Base-by-base conservation (phyloP, 2,329 filamentous ascomycete species). In the Diaporthe ilicicola region DNA sequence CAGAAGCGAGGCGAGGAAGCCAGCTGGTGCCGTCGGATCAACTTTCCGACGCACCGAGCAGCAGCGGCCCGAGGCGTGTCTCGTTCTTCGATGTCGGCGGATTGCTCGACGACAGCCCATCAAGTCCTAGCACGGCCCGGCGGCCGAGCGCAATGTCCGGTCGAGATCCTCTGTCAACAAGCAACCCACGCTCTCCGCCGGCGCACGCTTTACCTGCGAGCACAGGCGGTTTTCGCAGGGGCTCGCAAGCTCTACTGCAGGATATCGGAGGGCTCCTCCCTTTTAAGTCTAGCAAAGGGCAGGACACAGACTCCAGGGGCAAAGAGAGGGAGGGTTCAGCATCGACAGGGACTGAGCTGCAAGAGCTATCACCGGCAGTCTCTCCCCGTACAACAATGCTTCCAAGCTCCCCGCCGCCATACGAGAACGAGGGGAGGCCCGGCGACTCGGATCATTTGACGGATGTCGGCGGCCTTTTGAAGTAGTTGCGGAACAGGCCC, bases 31-130 rank as follows among this genome's bases (percentile, higher is more conserved):
- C 50, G 77, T 84, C 74, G 75, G 78, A 81, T 70, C 77, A 78
- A 22, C 73, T 80, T 8, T 75, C 75, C 22, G 78, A 80, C 65
- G 78, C 81, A 29, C 77, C 80, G 54, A 77, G 83, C 55, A 82
- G 81, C 64, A 81, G 83, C 67, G 82, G 81, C 4, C 86, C 89
- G 5, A 84, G 88, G 5, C 85, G 87, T 56, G 89, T 96, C 5
- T 94, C 93, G 0, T 95, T 97, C 79, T 94, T 95, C 76, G 95
- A 97, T 75, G 91, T 94, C 1, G 94, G 94, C 27, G 93, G 93
- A 0, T 82, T 97, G 0, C 83, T 97, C 6, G 85, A 85, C 22
- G 81, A 78, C 44, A 70, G 66, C 39, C 73, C 59, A 44, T 73
- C 32, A 29, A 68, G 56, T 46, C 55, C 69, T 24, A 68, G 48